Evolutionary conservation across 257 asterid genomes (phyloP), one percentile per base, ranked within the genome.

Genomic region (Buddleja alternifolia): DNA sequence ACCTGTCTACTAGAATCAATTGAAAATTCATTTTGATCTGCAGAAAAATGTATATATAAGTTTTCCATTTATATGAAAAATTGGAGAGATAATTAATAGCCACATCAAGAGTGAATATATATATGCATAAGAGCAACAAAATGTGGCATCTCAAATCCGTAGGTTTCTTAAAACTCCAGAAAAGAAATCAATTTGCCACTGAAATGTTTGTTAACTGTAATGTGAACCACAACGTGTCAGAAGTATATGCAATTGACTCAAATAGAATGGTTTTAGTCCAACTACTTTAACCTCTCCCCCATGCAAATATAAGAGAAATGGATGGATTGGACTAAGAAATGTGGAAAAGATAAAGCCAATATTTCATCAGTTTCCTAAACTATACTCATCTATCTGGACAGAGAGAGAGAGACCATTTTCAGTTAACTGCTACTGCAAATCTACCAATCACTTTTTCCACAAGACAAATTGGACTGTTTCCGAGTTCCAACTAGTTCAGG

Each of bases 1-100:
- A 90, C 97, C 97, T 73, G 85, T 73, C 67, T 74, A 64, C 75
- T 54, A 69, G 78, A 70, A 76, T 51, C 48, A 21, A 55, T 58
- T 57, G 86, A 69, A 55, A 25, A 21, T 42, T 72, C 78, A 72
- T 72, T 46, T 62, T 72, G 70, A 81, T 82, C 96, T 90, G 95
- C 81, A 81, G 52, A 74, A 37, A 8, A 64, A 54, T 3, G 17
- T 21, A 34, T 63, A 68, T 15, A 58, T 32, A 47, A 50, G 62
- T 63, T 47, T 24, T 20, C 60, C 54, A 8, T 48, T n/a, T 42
- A 29, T 11, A 29, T 68, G 58, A 42, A 58, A 67, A 66, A 52
- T 45, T 21, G n/a, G 62, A n/a, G 8, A 36, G 34, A 3, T 37
- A 67, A 47, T 0, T 40, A 47, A 37, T 55, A 25, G 59, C 51